A percentile compares a stretch with the other conserved stretches of the same genome.
phyloP scores from a whole-genome alignment of 768 basidiomycete species.

The Dendrothele bispora region DNA sequence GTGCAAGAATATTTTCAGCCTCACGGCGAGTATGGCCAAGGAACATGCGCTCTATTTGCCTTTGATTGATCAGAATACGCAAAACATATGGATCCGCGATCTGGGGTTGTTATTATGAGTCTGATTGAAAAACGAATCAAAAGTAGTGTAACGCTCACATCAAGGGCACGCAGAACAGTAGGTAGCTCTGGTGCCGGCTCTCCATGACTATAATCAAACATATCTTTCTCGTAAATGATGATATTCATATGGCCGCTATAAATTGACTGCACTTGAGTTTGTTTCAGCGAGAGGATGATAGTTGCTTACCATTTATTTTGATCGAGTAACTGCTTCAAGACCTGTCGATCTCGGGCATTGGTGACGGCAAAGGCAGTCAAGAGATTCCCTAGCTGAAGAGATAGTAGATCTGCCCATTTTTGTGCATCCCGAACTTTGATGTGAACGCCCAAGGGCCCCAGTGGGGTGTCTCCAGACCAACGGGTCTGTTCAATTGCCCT shows the following conservation, averaged over 20 bases:
- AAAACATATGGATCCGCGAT: constrained; percentile 71
- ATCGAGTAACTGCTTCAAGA: constrained; percentile 57
- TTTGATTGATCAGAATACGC: constrained; percentile 78
- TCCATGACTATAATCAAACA: constrained; percentile 79
- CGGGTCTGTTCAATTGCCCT: constrained; percentile 45
- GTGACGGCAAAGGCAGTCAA: constrained; percentile 78
- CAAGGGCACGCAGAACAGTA: constrained; percentile 81
- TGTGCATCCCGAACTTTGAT: constrained; percentile 71
- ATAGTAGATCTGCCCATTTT: constrained; percentile 66
- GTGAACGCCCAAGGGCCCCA: constrained; percentile 79
- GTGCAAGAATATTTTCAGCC: constrained; percentile 54
- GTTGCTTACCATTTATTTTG: constrained; percentile 62
- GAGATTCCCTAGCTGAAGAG: constrained; percentile 53
- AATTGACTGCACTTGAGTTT: neutral
- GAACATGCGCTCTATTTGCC: constrained; percentile 68
- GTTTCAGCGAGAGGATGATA: constrained; percentile 12
- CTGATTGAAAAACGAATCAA: neutral
- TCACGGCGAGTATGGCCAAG: constrained; percentile 64
- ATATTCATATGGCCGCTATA: constrained; percentile 49
- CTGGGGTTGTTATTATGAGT: constrained; percentile 38
- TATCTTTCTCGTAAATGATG: constrained; percentile 66
- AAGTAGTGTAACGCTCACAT: constrained; percentile 46
- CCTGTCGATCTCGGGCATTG: constrained; percentile 57
- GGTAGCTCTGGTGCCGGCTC: constrained; percentile 63
- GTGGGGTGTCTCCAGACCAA: constrained; percentile 67